Conservation (phyloP, 371 early-diverging fungal species). For the Chytridiales sp. region DNA sequence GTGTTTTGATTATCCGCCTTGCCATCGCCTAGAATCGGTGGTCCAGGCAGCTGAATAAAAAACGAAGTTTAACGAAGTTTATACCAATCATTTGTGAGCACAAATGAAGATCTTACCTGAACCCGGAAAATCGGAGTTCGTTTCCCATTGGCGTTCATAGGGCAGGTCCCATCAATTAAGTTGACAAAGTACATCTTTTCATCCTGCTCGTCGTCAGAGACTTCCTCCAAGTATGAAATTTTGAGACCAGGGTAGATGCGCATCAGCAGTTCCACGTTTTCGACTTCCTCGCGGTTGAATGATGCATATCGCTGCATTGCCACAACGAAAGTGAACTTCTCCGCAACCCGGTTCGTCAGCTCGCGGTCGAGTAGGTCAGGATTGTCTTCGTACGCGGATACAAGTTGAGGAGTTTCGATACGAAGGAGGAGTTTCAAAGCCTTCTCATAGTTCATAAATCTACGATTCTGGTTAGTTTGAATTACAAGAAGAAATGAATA, state of each 20-base stretch:
- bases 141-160: not conserved
- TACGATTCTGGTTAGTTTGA: not conserved
- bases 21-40: conserved; percentile 81
- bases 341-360: conserved; percentile 46
- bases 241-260: conserved; percentile 77
- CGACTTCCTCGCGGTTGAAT: conserved; percentile 73
- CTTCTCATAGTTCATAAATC: conserved; percentile 84
- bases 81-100: no score
- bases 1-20: conserved; percentile 74
- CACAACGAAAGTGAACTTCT: conserved; percentile 83
- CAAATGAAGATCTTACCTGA: conserved; percentile 8
- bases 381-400: conserved; percentile 49
- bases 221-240: conserved; percentile 73
- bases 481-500: not conserved
- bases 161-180: conserved; percentile 22
- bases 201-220: not conserved
- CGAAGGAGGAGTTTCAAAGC: conserved; percentile 79
- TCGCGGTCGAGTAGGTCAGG: not conserved
- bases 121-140: conserved; percentile 18
- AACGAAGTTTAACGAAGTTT: no score
- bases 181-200: conserved; percentile 5
- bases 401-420: conserved; percentile 79
- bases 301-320: conserved; percentile 86
- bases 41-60: conserved; percentile 84
- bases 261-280: conserved; percentile 75